Percentiles rank a stretch among this genome's conserved stretches.
Conservation (phyloP, 2,329 filamentous ascomycete species). For the Pestalotiopsis sp. region DNA sequence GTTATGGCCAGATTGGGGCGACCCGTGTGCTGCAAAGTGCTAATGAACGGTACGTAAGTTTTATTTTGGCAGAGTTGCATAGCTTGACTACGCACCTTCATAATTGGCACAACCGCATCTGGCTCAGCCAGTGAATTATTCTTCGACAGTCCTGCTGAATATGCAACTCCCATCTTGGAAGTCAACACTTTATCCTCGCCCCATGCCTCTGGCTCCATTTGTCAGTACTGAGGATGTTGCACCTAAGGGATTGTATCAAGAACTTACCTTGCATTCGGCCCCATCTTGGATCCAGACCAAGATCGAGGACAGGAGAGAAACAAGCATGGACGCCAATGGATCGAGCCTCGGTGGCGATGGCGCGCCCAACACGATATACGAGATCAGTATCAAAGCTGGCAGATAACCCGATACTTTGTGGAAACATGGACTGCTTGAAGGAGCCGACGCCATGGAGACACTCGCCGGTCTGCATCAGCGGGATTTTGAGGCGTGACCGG, state of each 20-base stretch:
- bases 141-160: constrained; percentile 44
- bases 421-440: constrained; percentile 48
- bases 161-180: constrained; percentile 46
- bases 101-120: constrained; percentile 44
- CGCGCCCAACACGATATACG: constrained; percentile 41
- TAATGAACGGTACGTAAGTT: constrained; percentile 14
- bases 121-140: constrained; percentile 43
- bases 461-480: constrained; percentile 44
- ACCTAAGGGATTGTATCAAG: not conserved
- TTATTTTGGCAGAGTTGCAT: not conserved
- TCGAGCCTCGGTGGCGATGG: constrained; percentile 44
- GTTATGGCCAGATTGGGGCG: constrained; percentile 44
- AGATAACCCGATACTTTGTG: constrained; percentile 42
- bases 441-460: constrained; percentile 47
- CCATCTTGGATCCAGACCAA: constrained; percentile 46
- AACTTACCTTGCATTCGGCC: constrained; percentile 41
- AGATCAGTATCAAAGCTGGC: constrained; percentile 44
- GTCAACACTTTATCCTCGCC: constrained; percentile 47
- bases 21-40: constrained; percentile 47
- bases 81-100: constrained; percentile 34
- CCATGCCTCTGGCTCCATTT: constrained; percentile 40
- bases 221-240: not conserved
- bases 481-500: constrained; percentile 39
- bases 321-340: constrained; percentile 48
- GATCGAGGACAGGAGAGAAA: constrained; percentile 44